A percentile compares a stretch with the other conserved stretches of the same genome.
phyloP scores from a whole-genome alignment of 1,284 basidiomycete species.

The Heterobasidion irregulare region DNA sequence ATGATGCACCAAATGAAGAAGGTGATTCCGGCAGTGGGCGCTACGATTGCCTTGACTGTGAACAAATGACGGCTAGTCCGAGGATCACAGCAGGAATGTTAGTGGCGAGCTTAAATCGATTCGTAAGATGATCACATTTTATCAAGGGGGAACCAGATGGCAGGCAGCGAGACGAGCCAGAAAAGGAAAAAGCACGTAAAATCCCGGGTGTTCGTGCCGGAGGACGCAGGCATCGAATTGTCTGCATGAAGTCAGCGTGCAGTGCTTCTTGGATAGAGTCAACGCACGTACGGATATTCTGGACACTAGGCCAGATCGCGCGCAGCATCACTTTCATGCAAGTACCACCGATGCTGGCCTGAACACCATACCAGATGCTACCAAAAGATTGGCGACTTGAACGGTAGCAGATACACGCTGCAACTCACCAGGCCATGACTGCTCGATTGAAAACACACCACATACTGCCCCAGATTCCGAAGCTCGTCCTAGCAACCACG shows the following conservation, averaged over 20 bases:
- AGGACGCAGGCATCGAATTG: constrained; percentile 61
- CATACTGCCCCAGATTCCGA: constrained; percentile 75
- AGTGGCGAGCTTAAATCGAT: neutral
- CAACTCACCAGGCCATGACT: constrained; percentile 63
- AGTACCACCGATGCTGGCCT: constrained; percentile 74
- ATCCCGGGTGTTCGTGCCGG: constrained; percentile 63
- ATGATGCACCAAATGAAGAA: constrained; percentile 81
- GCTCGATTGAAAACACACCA: constrained; percentile 82
- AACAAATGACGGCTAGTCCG: constrained; percentile 64
- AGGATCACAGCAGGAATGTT: neutral
- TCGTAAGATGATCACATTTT: constrained; percentile 41
- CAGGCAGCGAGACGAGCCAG: constrained; percentile 74
- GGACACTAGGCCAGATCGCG: constrained; percentile 67
- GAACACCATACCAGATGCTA: constrained; percentile 75
- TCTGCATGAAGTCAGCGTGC: constrained; percentile 22
- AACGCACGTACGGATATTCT: constrained; percentile 49
- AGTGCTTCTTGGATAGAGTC: constrained; percentile 2
- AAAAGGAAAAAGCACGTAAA: constrained; percentile 84
- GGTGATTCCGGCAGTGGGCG: constrained; percentile 63
- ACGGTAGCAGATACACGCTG: constrained; percentile 1
- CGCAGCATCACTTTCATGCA: constrained; percentile 69
- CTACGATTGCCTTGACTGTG: constrained; percentile 70
- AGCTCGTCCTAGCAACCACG: constrained; percentile 67
- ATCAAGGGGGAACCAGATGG: constrained; percentile 78
- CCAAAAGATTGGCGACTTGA: constrained; percentile 1